Base-by-base conservation (phyloP, 2,329 filamentous ascomycete genomes). In the Hypoxylon sp. region DNA sequence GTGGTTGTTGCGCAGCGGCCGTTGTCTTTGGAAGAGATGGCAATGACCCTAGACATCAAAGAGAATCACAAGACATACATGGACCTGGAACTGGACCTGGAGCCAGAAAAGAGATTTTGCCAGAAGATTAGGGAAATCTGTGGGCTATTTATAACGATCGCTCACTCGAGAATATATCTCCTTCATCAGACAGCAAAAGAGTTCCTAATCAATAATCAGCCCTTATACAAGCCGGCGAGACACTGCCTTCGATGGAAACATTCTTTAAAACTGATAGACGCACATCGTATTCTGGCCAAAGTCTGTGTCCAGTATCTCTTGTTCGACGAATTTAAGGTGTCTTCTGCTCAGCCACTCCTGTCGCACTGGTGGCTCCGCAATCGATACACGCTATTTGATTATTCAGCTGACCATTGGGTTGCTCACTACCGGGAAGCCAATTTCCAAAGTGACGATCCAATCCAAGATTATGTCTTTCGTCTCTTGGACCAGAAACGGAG, bases 181-280 rank as follows among this genome's bases (percentile, higher is more conserved):
- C 69, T 83, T 33, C 80, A 82, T 35, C 79, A 83, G 66, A 82
- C 80, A 1, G 81, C 79, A 0, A 80, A 73, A 57, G 80, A 81
- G 47, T 82, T 81, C 64, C 61, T 82, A 35, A 54, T 79, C 44
- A 47, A 33, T 22, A 31, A 35, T 29, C 11, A 26, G 5, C 26
- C 5, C 13, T 14, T 1, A 5, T 10, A 22, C n/a, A 6, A 31
- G 0, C 13, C 31, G 8, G 26, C 11, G 1, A 50, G 17, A n/a
- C 5, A 46, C 11, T 3, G 22, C 6, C n/a, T n/a, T 37, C 33
- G 44, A 17, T 70, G 65, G 68, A 46, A 66, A 26, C 35, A 31
- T 26, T 70, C 69, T n/a, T 13, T 68, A 9, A 1, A 24, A 4
- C 14, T n/a, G 5, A 26, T 10, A 3, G 61, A 71, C 13, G 62